Conservation (phyloP, 1,284 basidiomycete genomes). For the Ceratobasidium sp. region DNA sequence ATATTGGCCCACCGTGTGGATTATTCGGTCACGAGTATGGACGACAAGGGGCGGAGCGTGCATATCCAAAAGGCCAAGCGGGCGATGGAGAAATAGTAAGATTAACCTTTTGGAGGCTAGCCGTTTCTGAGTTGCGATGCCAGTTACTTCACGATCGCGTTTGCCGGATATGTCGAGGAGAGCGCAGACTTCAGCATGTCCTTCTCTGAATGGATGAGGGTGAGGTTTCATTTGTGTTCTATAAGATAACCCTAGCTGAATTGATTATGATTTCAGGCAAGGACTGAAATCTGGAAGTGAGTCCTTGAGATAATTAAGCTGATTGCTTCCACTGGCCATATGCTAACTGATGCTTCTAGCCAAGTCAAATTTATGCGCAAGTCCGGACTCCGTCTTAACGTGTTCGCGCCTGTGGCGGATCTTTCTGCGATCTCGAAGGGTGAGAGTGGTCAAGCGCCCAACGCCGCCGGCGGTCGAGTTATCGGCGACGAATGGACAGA, state of each 20-base stretch:
- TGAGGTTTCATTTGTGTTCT: constrained; percentile 51
- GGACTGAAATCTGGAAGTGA: constrained; percentile 95
- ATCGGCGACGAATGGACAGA: constrained; percentile 94
- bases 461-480: constrained; percentile 83
- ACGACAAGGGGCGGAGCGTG: constrained; percentile 68
- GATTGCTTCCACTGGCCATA: neutral
- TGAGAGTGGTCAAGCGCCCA: constrained; percentile 58
- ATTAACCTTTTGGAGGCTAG: constrained; percentile 40
- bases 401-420: constrained; percentile 90
- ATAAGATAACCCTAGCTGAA: constrained; percentile 21
- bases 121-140: too few relatives aligned
- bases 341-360: constrained; percentile 56
- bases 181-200: constrained; percentile 70
- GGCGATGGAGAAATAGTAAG: constrained; percentile 83
- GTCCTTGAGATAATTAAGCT: constrained; percentile 52
- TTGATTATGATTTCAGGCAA: constrained; percentile 59
- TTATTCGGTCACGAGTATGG: constrained; percentile 83
- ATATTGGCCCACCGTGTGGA: constrained; percentile 84
- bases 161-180: constrained; percentile 89
- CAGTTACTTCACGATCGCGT: constrained; percentile 95
- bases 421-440: constrained; percentile 80
- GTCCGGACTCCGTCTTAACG: constrained; percentile 72
- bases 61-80: constrained; percentile 72
- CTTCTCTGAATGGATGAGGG: constrained; percentile 90
- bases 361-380: constrained; percentile 88